A percentile compares a stretch with the other conserved stretches of the same genome.
Evolutionary conservation across 306 rosid genomes (phyloP).

Genomic region (Cotoneaster glaucophyllus): DNA sequence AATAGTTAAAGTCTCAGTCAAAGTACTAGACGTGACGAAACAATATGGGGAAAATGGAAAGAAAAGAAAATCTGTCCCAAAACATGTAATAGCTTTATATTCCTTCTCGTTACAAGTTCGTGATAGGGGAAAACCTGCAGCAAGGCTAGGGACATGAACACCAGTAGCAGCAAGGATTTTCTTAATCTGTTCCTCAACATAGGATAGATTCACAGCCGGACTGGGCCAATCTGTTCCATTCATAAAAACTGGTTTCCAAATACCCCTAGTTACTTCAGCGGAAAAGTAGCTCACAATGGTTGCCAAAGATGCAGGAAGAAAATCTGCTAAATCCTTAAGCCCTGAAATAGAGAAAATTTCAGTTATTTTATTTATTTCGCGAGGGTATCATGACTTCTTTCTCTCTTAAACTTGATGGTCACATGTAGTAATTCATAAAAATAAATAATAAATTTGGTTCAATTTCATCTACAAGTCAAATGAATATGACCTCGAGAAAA

Average conservation of each 20-base stretch:
- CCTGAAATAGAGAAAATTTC: conserved; percentile 37
- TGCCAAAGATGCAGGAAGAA: conserved; percentile 95
- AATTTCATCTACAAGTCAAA: background rate
- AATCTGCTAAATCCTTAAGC: conserved; percentile 95
- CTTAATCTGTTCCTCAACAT: conserved; percentile 87
- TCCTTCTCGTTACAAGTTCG: background rate
- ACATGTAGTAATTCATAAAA: background rate
- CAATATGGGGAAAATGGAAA: background rate
- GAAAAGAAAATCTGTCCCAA: background rate
- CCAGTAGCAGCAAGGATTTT: conserved; percentile 94
- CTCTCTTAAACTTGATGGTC: background rate
- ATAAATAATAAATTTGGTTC: background rate
- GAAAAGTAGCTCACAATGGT: conserved; percentile 94
- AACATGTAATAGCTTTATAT: background rate
- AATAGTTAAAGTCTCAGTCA: conserved; percentile 5
- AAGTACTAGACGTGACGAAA: background rate
- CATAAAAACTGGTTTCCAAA: conserved; percentile 94
- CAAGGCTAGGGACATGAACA: conserved; percentile 88
- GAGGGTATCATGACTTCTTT: background rate
- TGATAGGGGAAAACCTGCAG: conserved; percentile 53
- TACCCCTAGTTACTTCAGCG: conserved; percentile 89
- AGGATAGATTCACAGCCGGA: conserved; percentile 79
- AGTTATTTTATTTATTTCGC: background rate
- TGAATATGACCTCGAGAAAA: too few relatives aligned
- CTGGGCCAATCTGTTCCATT: conserved; percentile 99